phyloP scores from a whole-genome alignment of 148 eudicot genomes.

The Chenopodium quinoa region DNA sequence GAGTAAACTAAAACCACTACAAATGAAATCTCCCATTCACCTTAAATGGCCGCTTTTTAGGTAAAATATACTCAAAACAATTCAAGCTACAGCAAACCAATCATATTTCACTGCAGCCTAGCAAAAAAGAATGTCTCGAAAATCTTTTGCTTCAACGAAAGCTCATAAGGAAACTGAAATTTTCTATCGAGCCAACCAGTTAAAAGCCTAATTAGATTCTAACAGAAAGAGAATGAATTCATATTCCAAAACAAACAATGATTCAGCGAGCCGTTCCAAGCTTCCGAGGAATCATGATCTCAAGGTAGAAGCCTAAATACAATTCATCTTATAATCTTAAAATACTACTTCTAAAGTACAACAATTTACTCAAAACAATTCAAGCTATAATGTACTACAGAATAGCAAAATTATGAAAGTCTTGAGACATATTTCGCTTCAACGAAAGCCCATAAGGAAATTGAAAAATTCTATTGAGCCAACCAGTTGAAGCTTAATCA shows the following conservation, averaged over 20 bases:
- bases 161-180: constrained; percentile 17
- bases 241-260: not conserved
- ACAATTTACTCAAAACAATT: constrained; percentile 16
- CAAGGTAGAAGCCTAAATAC: no score
- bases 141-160: constrained; percentile 28
- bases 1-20: no score
- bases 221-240: no score
- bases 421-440: constrained; percentile 19
- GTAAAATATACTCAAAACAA: constrained; percentile 7
- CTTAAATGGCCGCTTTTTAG: not conserved
- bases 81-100: not conserved
- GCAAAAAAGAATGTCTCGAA: constrained; percentile 5
- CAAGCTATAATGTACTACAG: constrained; percentile 3
- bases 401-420: not conserved
- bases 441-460: constrained; percentile 29
- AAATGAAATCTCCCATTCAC: not conserved
- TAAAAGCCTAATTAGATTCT: constrained; percentile 9
- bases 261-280: not conserved
- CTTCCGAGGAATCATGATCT: not conserved
- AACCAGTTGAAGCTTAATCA: constrained; percentile 25
- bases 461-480: constrained; percentile 13
- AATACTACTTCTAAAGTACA: not conserved
- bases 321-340: not conserved
- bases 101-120: not conserved
- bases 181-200: constrained; percentile 27